Evolutionary conservation across 176 grass and related monocot species (phyloP), one percentile per base, ranked within the genome.

Genomic region (Olyra latifolia): DNA sequence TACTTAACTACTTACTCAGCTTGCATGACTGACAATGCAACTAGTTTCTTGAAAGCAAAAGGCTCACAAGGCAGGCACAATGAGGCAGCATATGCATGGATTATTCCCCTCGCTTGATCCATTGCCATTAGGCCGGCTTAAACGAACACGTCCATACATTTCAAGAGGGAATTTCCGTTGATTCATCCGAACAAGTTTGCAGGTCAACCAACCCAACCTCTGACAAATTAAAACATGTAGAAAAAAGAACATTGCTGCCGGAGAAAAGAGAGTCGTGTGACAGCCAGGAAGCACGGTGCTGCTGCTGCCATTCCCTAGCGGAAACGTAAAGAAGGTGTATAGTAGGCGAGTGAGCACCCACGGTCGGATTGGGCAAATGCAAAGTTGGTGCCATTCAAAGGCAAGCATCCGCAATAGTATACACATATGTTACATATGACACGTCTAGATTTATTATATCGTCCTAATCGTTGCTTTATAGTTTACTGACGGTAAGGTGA

Each of bases 321-420:
- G 81, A 84, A 75, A 89, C 87, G 81, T 84, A 80, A 84, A 89
- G 81, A 47, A 55, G 69, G 32, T 69, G 80, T 60, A 42, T 19
- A 84, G 84, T 10, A 80, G 87, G 87, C 87, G 52, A 74, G 75
- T 27, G 43, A 80, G 87, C 76, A 84, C 69, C 56, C 25, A 55
- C 20, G 20, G 52, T 28, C 9, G 22, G 45, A 20, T 58, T 46
- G 32, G 43, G 32, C 14, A 40, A 25, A 60, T 17, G 60, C 14
- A 69, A 74, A 84, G 61, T 29, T 63, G 81, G 61, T 69, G 75
- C 43, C 61, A 69, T 46, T 56, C 38, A 23, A 76, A 76, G 54
- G 54, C 82, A 75, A 75, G 82, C 77, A 84, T 50, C 54, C 8
- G 8, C 27, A 11, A 19, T 24, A 66, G 23, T 27, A 15, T 6